A percentile compares a stretch with the other conserved stretches of the same genome.
phyloP scores from a whole-genome alignment of 2,329 filamentous ascomycete species.

The Tolypocladium album region DNA sequence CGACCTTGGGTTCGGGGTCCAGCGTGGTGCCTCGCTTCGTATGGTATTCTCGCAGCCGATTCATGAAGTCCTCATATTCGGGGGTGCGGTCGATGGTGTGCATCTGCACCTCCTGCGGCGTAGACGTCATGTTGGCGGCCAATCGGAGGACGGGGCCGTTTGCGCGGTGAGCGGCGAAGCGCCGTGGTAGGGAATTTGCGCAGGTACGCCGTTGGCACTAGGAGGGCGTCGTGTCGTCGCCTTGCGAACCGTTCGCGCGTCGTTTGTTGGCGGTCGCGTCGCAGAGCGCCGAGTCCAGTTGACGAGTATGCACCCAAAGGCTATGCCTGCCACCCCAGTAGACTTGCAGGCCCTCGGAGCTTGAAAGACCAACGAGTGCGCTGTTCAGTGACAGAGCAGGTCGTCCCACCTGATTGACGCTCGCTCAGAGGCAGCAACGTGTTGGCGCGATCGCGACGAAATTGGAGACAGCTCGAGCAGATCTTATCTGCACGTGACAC shows the following conservation, averaged over 20 bases:
- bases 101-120: constrained; percentile 24
- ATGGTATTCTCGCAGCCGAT: constrained; percentile 62
- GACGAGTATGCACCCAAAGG: neutral
- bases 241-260: neutral
- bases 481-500: constrained; percentile 11
- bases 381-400: neutral
- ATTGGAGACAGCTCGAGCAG: constrained; percentile 1
- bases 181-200: neutral
- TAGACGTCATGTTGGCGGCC: constrained; percentile 8
- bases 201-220: neutral
- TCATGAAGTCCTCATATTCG: constrained; percentile 73
- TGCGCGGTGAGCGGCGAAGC: neutral
- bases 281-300: neutral
- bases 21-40: constrained; percentile 68
- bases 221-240: neutral
- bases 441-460: constrained; percentile 11
- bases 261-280: neutral
- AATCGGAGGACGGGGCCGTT: neutral
- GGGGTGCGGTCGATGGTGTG: constrained; percentile 47
- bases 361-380: neutral
- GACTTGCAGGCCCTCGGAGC: neutral
- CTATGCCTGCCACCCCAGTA: neutral
- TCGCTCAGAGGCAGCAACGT: neutral
- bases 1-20: constrained; percentile 73
- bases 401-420: neutral